These are phyloP conservation scores for Solidago caesia DNA, from an alignment of 129 eudicot genomes.

Conservation along the genomic window DNA sequence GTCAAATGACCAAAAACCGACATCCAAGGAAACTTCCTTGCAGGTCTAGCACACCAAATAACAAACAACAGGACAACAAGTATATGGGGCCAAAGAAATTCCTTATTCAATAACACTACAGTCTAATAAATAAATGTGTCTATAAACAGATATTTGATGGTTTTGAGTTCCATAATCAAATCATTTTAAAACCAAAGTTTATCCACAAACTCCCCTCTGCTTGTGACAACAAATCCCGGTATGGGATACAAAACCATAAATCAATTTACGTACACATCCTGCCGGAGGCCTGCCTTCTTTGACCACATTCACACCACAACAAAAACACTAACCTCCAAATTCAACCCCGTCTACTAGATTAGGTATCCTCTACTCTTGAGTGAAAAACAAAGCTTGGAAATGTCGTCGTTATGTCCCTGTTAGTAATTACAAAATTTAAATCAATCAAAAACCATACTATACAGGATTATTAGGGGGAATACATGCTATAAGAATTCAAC, in stretches of 20 bases:
- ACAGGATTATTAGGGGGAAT: not conserved
- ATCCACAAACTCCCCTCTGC: conserved; percentile 20
- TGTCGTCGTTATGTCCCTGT: conserved; percentile 89
- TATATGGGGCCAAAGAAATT: conserved; percentile 8
- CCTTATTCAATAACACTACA: conserved; percentile 18
- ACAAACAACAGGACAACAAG: conserved; percentile 14
- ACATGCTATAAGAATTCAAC: not conserved
- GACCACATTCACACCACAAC: conserved; percentile 26
- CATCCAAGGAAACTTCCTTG: no score
- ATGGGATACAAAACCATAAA: conserved; percentile 17
- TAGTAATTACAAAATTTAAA: not conserved
- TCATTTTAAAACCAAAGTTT: conserved; percentile 20
- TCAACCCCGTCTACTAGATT: not conserved
- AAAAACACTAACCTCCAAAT: conserved; percentile 11
- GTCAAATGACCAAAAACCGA: no score
- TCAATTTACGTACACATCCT: conserved; percentile 16
- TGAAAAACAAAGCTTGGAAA: conserved; percentile 96
- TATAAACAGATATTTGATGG: conserved; percentile 14
- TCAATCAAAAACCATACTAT: not conserved
- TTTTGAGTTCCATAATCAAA: conserved; percentile 19
- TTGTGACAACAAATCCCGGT: conserved; percentile 12
- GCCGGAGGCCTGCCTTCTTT: conserved; percentile 10
- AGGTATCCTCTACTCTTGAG: conserved; percentile 92
- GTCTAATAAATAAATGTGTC: conserved; percentile 19
- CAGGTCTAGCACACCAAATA: no score